Evolutionary conservation across 805 yeast genomes (phyloP), one percentile per base, ranked within the genome.

Genomic region (Sugiyamaella qingdaonensis): DNA sequence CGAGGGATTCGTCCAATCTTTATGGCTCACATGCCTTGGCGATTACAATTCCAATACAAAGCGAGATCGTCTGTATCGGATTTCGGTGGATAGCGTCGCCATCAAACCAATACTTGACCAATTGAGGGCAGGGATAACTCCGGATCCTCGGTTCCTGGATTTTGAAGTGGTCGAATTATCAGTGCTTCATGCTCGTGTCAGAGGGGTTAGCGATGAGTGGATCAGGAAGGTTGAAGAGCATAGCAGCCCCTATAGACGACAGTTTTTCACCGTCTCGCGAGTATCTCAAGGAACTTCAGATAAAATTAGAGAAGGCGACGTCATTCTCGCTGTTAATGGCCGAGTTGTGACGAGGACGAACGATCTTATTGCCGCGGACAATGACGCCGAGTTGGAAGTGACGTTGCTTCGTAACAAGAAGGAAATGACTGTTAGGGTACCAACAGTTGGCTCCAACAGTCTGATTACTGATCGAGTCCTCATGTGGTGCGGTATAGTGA

Each of bases 131-230:
- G 78, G 78, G 44, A 63, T 68, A 18, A 67, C 69, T 1, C 90
- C 92, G 4, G 72, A 77, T 29, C 74, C 69, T 13, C 76, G 86
- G 55, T 82, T 88, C 47, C 76, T 91, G 48, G 96, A 90, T 64
- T 85, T 88, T 35, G 97, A 88, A 62, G 82, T 88, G 60, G 78
- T 79, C 13, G 75, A 90, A 0, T 73, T 86, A 33, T 78, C 88
- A 1, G 73, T 89, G 21, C 77, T 82, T 24, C 85, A 81, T 63
- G 95, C 95, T 2, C 81, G 96, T 68, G 79, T 87, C 44, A 78
- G 88, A 63, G 95, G 95, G n/a, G 95, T 90, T 19, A 80, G 94
- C 0, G 92, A 87, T 60, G 81, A 80, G 42, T 89, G 95, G 95
- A 85, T 91, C 55, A 64, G 74, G 34, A 76, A 74, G 56, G 77